phyloP scores from a whole-genome alignment of 2,329 filamentous ascomycete species.

The Penicillium janthinellum region DNA sequence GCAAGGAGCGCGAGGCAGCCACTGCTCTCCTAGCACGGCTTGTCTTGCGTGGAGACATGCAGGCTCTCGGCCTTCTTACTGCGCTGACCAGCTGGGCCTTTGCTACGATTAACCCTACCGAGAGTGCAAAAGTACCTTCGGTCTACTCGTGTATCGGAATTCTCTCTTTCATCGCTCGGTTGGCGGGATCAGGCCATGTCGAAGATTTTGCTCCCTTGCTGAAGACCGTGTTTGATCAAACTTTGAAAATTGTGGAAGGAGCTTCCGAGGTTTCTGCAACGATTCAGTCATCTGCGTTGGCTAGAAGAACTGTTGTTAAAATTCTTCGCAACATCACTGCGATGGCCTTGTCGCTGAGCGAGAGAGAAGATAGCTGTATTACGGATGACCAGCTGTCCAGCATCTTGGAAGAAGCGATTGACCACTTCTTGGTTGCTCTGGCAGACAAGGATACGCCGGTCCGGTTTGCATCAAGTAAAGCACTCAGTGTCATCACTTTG shows the following conservation, averaged over 20 bases:
- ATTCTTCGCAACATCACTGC: slow-evolving; percentile 74
- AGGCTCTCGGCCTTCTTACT: slow-evolving; percentile 69
- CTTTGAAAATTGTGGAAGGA: slow-evolving; percentile 60
- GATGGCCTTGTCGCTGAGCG: slow-evolving; percentile 60
- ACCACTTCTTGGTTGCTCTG: slow-evolving; percentile 74
- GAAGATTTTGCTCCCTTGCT: slow-evolving; percentile 72
- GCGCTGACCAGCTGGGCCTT: slow-evolving; percentile 72
- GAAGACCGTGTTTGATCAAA: slow-evolving; percentile 64
- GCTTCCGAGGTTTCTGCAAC: slow-evolving; percentile 53
- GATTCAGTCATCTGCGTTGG: slow-evolving; percentile 73
- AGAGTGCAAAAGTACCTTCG: slow-evolving; percentile 45
- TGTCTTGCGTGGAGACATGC: slow-evolving; percentile 86
- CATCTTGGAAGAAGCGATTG: slow-evolving; percentile 77
- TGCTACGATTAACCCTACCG: slow-evolving; percentile 55
- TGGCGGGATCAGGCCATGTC: slow-evolving; percentile 71
- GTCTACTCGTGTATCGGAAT: slow-evolving; percentile 78
- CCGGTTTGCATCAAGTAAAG: slow-evolving; percentile 86
- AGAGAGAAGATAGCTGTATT: slow-evolving; percentile 31
- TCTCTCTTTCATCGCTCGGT: slow-evolving; percentile 75
- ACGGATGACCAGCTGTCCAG: slow-evolving; percentile 45
- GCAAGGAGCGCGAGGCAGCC: slow-evolving; percentile 90
- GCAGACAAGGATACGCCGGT: slow-evolving; percentile 91
- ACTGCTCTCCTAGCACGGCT: slow-evolving; percentile 78
- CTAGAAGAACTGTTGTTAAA: slow-evolving; percentile 81
- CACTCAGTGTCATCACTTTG: slow-evolving; percentile 81